A percentile compares a stretch with the other conserved stretches of the same genome.
Evolutionary conservation across 2,329 filamentous ascomycete species (phyloP).

Genomic region (Mycosphaerella sp.): DNA sequence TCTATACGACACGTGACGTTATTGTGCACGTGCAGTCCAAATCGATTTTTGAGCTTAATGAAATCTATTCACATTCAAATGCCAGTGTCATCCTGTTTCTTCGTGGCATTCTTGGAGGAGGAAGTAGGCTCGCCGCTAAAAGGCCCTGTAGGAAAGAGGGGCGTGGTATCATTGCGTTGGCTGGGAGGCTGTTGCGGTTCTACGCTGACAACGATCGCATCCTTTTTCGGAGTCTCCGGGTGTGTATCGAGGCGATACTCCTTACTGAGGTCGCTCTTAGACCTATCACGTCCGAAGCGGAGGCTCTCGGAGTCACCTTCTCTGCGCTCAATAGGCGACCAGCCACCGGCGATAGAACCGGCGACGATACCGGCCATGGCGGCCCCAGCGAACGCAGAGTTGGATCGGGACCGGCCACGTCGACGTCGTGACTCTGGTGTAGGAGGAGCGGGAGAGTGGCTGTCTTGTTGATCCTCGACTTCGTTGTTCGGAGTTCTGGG

Average conservation of each 20-base stretch:
- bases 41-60: no score
- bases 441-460: conserved; percentile 41
- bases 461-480: conserved; percentile 35
- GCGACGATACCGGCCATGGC: conserved; percentile 82
- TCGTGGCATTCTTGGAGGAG: conserved; percentile 33
- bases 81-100: conserved; percentile 11
- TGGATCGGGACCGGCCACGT: conserved; percentile 62
- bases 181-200: conserved; percentile 38
- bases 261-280: conserved; percentile 28
- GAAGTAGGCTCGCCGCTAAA: conserved; percentile 38
- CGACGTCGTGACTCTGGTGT: conserved; percentile 52
- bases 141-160: conserved; percentile 40
- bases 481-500: conserved; percentile 60
- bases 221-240: conserved; percentile 44
- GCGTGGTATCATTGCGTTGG: conserved; percentile 41
- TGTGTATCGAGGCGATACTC: conserved; percentile 44
- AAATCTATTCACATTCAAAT: conserved; percentile 27
- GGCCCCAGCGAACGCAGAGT: conserved; percentile 66
- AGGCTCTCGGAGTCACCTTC: conserved; percentile 33
- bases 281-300: conserved; percentile 26
- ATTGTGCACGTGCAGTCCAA: no score
- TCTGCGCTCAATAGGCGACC: conserved; percentile 61
- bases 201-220: conserved; percentile 42
- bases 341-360: conserved; percentile 64
- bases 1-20: no score